Evolutionary conservation across 2,329 filamentous ascomycete genomes (phyloP), one percentile per base, ranked within the genome.

Genomic region (Fusarium floridanum): DNA sequence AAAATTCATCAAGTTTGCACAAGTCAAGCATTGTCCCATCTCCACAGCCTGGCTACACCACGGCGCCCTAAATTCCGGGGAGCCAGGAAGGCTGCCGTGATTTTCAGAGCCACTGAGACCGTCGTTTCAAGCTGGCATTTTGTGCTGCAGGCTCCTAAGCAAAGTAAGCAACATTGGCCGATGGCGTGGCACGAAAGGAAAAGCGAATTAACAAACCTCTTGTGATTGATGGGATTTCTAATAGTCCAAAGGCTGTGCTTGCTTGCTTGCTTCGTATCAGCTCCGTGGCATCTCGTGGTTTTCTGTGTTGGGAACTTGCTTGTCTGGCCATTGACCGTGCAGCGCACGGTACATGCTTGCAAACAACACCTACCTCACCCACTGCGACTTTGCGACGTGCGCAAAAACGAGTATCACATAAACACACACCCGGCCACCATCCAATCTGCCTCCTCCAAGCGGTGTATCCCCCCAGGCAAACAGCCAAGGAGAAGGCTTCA

Each of bases 331-430:
- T n/a, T 32, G 24, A 59, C 56, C 24, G 56, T 59, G 56, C 36
- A 59, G 34, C 22, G 36, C 56, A 59, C 56, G 36, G 56, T 59
- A 39, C 20, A 16, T 29, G 10, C 16, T 27, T 20, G 24, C 17
- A 55, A 55, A 32, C 16, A 22, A 59, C 50, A 37, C 53, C 27
- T 57, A 37, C 53, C 27, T 57, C 32, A 39, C 36, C 22, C 56
- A n/a, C 22, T 27, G 22, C 34, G 56, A 29, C 22, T 60, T 60
- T 41, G 22, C 57, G 27, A 41, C 57, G 24, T 24, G 57, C 36
- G 57, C 57, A 59, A 37, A 37, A 57, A 6, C 32, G 55, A 59
- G 55, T 27, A 37, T 59, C 55, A 39, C 55, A 59, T 59, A 41
- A 43, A 60, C 57, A 60, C 29, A 22, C 43, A 8, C 43, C 43